Base-by-base conservation (phyloP, 495 filamentous ascomycete genomes). In the Cercophora samala region DNA sequence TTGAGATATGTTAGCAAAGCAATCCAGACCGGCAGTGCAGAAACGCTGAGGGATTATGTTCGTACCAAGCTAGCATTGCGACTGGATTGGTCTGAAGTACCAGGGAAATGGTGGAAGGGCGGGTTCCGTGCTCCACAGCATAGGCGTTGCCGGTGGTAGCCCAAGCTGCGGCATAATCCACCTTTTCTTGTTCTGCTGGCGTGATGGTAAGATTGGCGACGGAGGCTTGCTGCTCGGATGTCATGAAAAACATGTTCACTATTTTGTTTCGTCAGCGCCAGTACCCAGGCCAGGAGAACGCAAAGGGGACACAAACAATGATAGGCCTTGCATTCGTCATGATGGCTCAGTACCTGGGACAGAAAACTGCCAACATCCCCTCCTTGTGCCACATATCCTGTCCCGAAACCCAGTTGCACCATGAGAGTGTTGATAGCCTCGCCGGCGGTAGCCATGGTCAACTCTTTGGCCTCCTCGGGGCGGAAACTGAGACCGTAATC, bases 321-420 rank as follows among this genome's bases (percentile, higher is more conserved):
- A 21, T 79, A 69, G 18, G 76, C 81, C 66, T 79, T 81, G 68
- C 81, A 83, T 21, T 69, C 71, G 3, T 75, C 67, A 59, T 74
- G 66, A 0, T 54, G 69, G 1, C 75, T 79, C 63, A 90, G 58
- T 0, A 78, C 61, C 22, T 83, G 72, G 0, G 82, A 78, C 22
- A 91, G 62, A 6, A 76, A 71, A 68, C 81, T 82, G 4, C 89
- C 90, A 59, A 90, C 81, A 69, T 92, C 89, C 18, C 89, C 90
- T 1, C 90, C 89, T 68, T 90, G 86, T 0, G 81, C 83, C 26
- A 91, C 74, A 72, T 91, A 91, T 1, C 85, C 64, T 17, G 32
- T 75, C 8, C 29, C 29, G 63, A 91, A 88, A 0, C 88, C 88
- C 2, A 90, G 74, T 21, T 78, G 76, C 18, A 76, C 74, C 87